phyloP scores from a whole-genome alignment of 805 yeast genomes.

The Nakazawaea laoshanensis region DNA sequence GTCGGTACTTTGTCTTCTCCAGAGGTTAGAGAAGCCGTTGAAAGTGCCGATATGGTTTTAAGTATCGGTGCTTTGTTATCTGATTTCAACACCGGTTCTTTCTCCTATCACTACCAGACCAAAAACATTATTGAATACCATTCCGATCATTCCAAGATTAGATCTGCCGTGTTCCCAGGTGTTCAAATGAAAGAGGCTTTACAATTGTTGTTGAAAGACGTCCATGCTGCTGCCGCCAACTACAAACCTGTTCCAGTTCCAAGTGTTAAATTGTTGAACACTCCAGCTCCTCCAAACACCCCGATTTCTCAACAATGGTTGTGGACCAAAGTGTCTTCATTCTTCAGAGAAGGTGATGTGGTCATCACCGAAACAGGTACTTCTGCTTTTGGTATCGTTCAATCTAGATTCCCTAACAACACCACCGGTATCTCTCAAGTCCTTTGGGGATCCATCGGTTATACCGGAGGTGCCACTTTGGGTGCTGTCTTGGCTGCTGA shows the following conservation, averaged over 20 bases:
- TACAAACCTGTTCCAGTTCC: constrained; percentile 53
- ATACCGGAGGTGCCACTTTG: constrained; percentile 55
- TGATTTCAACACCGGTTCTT: constrained; percentile 87
- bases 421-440: constrained; percentile 66
- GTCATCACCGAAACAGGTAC: constrained; percentile 71
- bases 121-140: constrained; percentile 73
- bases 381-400: constrained; percentile 64
- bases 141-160: constrained; percentile 66
- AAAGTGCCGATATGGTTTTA: constrained; percentile 63
- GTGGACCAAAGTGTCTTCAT: constrained; percentile 57
- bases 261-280: constrained; percentile 33
- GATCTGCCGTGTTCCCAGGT: constrained; percentile 62
- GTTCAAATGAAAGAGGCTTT: constrained; percentile 60
- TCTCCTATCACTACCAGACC: constrained; percentile 59
- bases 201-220: constrained; percentile 28
- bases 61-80: constrained; percentile 80
- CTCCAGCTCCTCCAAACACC: constrained; percentile 33
- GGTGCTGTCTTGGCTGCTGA: constrained; percentile 66
- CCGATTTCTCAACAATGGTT: constrained; percentile 58
- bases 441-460: constrained; percentile 72
- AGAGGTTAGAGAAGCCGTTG: constrained; percentile 64
- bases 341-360: constrained; percentile 60
- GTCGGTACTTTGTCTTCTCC: constrained; percentile 76
- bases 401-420: constrained; percentile 54
- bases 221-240: constrained; percentile 28